phyloP scores from a whole-genome alignment of 495 filamentous ascomycete genomes.

The Hypoxylon subgilvum region DNA sequence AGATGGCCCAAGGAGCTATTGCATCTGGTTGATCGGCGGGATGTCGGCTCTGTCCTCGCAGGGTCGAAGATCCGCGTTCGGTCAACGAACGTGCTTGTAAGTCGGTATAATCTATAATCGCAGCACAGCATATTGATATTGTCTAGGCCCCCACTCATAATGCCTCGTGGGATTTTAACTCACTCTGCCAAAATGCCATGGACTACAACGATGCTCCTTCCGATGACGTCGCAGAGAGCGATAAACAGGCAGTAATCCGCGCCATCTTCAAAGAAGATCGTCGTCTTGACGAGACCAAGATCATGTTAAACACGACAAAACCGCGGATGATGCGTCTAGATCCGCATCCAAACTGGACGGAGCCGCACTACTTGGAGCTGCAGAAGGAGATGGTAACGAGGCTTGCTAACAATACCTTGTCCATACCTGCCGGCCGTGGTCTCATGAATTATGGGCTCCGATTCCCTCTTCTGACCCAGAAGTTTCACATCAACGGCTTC shows the following conservation, averaged over 20 bases:
- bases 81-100: conserved; percentile 45
- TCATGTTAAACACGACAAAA: conserved; percentile 77
- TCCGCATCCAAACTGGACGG: conserved; percentile 78
- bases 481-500: conserved; percentile 83
- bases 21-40: conserved; percentile 78
- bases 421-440: conserved; percentile 81
- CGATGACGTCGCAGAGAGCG: conserved; percentile 66
- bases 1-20: conserved; percentile 75
- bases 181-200: conserved; percentile 60
- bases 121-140: conserved; percentile 1
- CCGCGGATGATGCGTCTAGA: conserved; percentile 76
- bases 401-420: conserved; percentile 83
- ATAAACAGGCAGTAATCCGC: conserved; percentile 78
- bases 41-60: conserved; percentile 72
- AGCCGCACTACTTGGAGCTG: conserved; percentile 86
- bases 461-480: conserved; percentile 86
- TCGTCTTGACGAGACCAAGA: conserved; percentile 79
- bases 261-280: conserved; percentile 90
- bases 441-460: conserved; percentile 84
- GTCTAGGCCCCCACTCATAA: conserved; percentile 64
- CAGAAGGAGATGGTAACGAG: conserved; percentile 88
- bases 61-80: conserved; percentile 45
- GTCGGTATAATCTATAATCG: background rate
- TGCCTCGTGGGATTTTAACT: conserved; percentile 72
- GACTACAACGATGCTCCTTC: conserved; percentile 46